These are phyloP conservation scores for Termitomyces sp. DNA, from an alignment of 768 basidiomycete species.

Conservation along the genomic window DNA sequence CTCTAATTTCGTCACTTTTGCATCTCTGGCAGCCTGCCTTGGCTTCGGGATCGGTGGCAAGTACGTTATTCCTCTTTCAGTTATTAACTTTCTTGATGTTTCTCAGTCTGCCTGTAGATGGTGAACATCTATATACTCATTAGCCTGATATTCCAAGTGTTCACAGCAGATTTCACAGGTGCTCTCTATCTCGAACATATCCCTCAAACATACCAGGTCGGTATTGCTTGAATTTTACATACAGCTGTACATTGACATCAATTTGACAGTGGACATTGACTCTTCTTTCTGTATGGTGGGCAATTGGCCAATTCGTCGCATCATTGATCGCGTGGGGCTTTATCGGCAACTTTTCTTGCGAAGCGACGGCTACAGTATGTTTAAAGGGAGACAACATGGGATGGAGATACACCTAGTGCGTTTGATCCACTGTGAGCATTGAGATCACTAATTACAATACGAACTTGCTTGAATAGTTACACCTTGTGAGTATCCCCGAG, in stretches of 20 bases:
- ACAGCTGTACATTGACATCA: not conserved
- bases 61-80: slow-evolving; percentile 21
- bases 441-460: not conserved
- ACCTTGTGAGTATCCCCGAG: slow-evolving; percentile 29
- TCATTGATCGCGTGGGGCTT: slow-evolving; percentile 51
- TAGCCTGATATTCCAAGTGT: not conserved
- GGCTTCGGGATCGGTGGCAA: slow-evolving; percentile 50
- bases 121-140: slow-evolving; percentile 19
- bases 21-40: slow-evolving; percentile 37
- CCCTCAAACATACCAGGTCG: slow-evolving; percentile 33
- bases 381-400: slow-evolving; percentile 47
- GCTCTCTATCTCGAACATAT: slow-evolving; percentile 41
- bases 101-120: slow-evolving; percentile 37
- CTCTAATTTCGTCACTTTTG: slow-evolving; percentile 39
- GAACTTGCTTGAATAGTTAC: slow-evolving; percentile 20
- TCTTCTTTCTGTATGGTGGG: slow-evolving; percentile 50
- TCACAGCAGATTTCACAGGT: slow-evolving; percentile 15
- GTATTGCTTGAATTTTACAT: slow-evolving; percentile 6
- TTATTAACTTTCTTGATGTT: slow-evolving; percentile 9
- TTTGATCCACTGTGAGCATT: not conserved
- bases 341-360: slow-evolving; percentile 51
- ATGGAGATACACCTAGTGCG: slow-evolving; percentile 52
- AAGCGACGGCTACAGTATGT: slow-evolving; percentile 29
- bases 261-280: slow-evolving; percentile 43
- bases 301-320: slow-evolving; percentile 43